Conservation (phyloP, 2,329 filamentous ascomycete species). For the Claviceps sp. region DNA sequence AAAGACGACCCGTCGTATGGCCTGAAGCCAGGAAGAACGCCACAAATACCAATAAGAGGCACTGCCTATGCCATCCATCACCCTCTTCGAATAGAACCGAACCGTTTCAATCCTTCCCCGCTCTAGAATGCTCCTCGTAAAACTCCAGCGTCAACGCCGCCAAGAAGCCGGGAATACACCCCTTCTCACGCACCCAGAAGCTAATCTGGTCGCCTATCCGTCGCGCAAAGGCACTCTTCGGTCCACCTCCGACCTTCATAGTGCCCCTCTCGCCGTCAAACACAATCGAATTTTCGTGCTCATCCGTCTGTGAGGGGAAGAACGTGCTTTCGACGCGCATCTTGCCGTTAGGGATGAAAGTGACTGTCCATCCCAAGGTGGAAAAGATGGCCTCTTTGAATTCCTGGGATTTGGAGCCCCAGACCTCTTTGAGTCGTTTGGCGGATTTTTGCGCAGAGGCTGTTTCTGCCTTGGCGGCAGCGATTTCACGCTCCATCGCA, state of each 20-base stretch:
- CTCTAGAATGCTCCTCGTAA: slow-evolving; percentile 51
- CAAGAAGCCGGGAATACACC: slow-evolving; percentile 85
- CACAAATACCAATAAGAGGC: neutral
- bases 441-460: slow-evolving; percentile 70
- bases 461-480: slow-evolving; percentile 54
- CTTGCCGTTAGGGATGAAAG: slow-evolving; percentile 94
- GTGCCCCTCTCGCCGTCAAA: slow-evolving; percentile 91
- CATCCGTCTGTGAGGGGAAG: slow-evolving; percentile 54
- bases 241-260: slow-evolving; percentile 94
- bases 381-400: slow-evolving; percentile 92
- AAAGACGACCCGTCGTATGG: neutral
- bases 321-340: slow-evolving; percentile 84
- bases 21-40: neutral
- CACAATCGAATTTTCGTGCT: slow-evolving; percentile 61
- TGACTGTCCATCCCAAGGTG: slow-evolving; percentile 85
- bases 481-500: slow-evolving; percentile 61
- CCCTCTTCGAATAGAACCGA: neutral
- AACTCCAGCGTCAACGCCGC: slow-evolving; percentile 88
- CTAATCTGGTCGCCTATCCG: slow-evolving; percentile 78
- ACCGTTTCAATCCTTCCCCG: slow-evolving; percentile 1
- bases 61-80: neutral
- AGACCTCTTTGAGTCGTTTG: slow-evolving; percentile 81
- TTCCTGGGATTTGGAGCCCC: slow-evolving; percentile 78
- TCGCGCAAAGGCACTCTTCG: slow-evolving; percentile 70
- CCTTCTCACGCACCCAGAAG: slow-evolving; percentile 91